phyloP scores from a whole-genome alignment of 2,329 filamentous ascomycete genomes.

The Colletotrichum melonis region DNA sequence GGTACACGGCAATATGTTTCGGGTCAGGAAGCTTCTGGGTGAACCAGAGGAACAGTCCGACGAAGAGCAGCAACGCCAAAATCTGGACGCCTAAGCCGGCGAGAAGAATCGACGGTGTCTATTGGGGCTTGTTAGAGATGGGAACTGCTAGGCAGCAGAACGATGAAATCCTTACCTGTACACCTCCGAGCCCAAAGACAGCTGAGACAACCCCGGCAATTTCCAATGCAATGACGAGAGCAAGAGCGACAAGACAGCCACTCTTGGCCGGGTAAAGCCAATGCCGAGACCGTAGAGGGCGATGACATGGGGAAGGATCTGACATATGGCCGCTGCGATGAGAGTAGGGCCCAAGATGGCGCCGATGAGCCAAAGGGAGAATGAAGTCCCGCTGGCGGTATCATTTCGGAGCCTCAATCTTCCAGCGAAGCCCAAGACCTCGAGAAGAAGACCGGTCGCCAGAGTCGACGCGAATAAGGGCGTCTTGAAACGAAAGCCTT shows the following conservation, averaged over 20 bases:
- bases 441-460: conserved; percentile 53
- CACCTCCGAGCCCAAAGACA: conserved; percentile 45
- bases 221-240: conserved; percentile 47
- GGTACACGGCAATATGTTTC: conserved; percentile 53
- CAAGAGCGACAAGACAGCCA: conserved; percentile 45
- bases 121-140: conserved; percentile 34
- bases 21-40: conserved; percentile 53
- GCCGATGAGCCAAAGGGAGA: conserved; percentile 58
- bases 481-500: conserved; percentile 53
- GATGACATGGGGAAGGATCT: conserved; percentile 58
- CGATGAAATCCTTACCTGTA: conserved; percentile 12
- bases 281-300: conserved; percentile 58
- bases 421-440: conserved; percentile 59
- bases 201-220: conserved; percentile 46
- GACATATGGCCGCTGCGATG: conserved; percentile 56
- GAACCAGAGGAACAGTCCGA: conserved; percentile 53
- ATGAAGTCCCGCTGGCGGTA: conserved; percentile 48
- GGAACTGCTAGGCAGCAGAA: not conserved
- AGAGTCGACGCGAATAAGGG: conserved; percentile 54
- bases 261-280: conserved; percentile 48
- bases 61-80: conserved; percentile 51
- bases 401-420: conserved; percentile 54
- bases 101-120: conserved; percentile 53
- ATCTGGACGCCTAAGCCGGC: conserved; percentile 58
- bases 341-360: conserved; percentile 60